Percentiles rank a stretch among this genome's conserved stretches.
Conservation (phyloP, 805 yeast genomes). For the Blastobotrys parvus region DNA sequence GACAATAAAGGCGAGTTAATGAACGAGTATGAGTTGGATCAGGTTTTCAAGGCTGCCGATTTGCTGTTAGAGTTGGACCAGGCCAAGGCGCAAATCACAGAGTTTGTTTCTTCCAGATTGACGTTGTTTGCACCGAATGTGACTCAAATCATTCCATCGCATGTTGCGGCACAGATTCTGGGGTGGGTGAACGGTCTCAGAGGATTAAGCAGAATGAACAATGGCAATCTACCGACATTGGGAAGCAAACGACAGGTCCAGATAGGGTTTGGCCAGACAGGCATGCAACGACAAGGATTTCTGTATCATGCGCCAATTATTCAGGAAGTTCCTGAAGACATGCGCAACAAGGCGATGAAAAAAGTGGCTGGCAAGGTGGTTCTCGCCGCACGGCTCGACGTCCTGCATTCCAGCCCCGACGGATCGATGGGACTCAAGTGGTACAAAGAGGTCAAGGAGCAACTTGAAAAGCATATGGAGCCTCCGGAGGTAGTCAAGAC, state of each 20-base stretch:
- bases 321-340: slow-evolving; percentile 48
- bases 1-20: slow-evolving; percentile 34
- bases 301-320: slow-evolving; percentile 53
- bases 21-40: slow-evolving; percentile 28
- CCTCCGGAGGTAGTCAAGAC: slow-evolving; percentile 63
- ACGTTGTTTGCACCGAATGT: slow-evolving; percentile 70
- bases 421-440: slow-evolving; percentile 53
- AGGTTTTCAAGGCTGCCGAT: slow-evolving; percentile 39
- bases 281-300: slow-evolving; percentile 59
- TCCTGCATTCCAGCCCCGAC: slow-evolving; percentile 34
- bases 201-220: slow-evolving; percentile 59
- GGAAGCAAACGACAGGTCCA: slow-evolving; percentile 44
- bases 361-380: slow-evolving; percentile 72
- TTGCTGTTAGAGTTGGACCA: slow-evolving; percentile 39
- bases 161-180: slow-evolving; percentile 64
- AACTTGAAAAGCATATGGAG: slow-evolving; percentile 60
- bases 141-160: slow-evolving; percentile 60
- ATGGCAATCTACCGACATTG: slow-evolving; percentile 75
- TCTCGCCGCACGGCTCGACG: slow-evolving; percentile 77
- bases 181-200: slow-evolving; percentile 60
- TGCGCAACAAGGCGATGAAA: slow-evolving; percentile 62
- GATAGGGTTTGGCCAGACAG: slow-evolving; percentile 36
- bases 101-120: slow-evolving; percentile 50
- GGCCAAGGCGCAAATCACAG: slow-evolving; percentile 37
- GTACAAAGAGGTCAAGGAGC: slow-evolving; percentile 49